Percentiles rank a stretch among this genome's conserved stretches.
phyloP scores from a whole-genome alignment of 1,284 basidiomycete species.

The Puccinia polysora region DNA sequence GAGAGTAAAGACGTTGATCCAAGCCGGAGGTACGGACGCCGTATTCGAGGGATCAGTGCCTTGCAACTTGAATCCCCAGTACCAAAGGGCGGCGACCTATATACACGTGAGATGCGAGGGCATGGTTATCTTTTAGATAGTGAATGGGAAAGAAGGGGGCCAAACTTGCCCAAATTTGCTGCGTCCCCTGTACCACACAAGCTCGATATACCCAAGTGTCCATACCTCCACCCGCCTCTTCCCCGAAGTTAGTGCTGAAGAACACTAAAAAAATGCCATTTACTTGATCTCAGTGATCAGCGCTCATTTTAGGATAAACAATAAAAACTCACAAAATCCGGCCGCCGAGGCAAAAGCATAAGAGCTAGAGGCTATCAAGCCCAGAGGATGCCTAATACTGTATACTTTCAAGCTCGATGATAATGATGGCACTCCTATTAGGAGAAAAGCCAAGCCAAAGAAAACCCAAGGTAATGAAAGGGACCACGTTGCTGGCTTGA shows the following conservation, averaged over 20 bases:
- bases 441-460: slow-evolving; percentile 79
- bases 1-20: slow-evolving; percentile 71
- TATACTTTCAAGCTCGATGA: slow-evolving; percentile 52
- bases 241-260: slow-evolving; percentile 91
- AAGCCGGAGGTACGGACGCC: slow-evolving; percentile 57
- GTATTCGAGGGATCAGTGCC: slow-evolving; percentile 57
- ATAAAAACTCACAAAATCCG: slow-evolving; percentile 59
- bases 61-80: slow-evolving; percentile 79
- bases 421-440: slow-evolving; percentile 79
- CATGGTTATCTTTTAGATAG: neutral
- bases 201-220: slow-evolving; percentile 85
- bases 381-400: slow-evolving; percentile 57
- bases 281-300: neutral
- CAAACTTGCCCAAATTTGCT: slow-evolving; percentile 41
- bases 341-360: slow-evolving; percentile 84
- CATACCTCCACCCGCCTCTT: slow-evolving; percentile 86
- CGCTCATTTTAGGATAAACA: neutral
- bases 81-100: slow-evolving; percentile 89
- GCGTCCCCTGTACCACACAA: slow-evolving; percentile 70
- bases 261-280: slow-evolving; percentile 57
- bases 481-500: slow-evolving; percentile 79
- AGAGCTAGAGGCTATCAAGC: slow-evolving; percentile 75
- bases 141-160: neutral
- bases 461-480: slow-evolving; percentile 80
- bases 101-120: too few relatives aligned